Base-by-base conservation (phyloP, 257 asterid species). In the Nicotiana undulata region DNA sequence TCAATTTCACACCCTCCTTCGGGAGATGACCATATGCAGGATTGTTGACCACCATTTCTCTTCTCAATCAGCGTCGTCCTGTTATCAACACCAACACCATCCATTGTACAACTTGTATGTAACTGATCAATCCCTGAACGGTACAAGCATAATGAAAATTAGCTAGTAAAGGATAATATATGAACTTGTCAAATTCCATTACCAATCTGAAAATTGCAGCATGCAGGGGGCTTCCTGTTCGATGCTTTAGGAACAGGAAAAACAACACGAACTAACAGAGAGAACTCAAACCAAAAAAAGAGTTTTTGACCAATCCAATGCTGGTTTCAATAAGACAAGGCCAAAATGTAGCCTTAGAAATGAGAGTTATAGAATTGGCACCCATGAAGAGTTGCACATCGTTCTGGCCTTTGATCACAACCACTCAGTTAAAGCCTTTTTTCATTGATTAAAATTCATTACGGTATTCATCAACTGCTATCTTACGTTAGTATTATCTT, bases 21-120 rank as follows among this genome's bases (percentile, higher is more conserved):
- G 0, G 91, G 95, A 64, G 97, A 94, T 79, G 97, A 86, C 97
- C 98, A 96, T 82, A 90, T 90, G 79, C 82, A 77, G 3, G 87
- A 90, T 81, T 51, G 74, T 79, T 86, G 89, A 82, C 81, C 91
- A 79, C 82, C 89, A 65, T 64, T 79, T 66, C 61, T 81, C 81
- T 79, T 89, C 89, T 89, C 95, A 79, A 70, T 51, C 79, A 60
- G 88, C 79, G 82, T 37, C 53, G 80, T 74, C 40, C 88, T 86
- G 85, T 76, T 85, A 82, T 79, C 85, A 17, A 40, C 37, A 34
- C 87, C 80, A 79, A 24, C 59, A n/a, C 84, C 83, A 20, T 87
- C 94, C 98, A 90, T 94, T 52, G 82, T 84, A 66, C 84, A 80
- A 82, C 83, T 66, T 75, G 84, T 84, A 75, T 76, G 81, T 34